phyloP scores from a whole-genome alignment of 805 yeast genomes.

The Candida cerambycidarum region DNA sequence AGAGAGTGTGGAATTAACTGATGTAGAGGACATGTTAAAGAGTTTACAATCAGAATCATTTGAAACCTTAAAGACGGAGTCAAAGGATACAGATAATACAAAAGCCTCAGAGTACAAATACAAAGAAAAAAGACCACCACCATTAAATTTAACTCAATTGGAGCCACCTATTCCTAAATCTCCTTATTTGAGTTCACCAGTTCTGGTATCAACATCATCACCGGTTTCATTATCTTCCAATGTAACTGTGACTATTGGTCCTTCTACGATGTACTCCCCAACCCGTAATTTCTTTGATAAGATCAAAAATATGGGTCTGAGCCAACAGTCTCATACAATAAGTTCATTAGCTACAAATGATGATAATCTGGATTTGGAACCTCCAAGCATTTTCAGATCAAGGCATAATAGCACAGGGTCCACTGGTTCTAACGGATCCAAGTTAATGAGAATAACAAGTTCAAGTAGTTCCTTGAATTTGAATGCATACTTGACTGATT shows the following conservation, averaged over 20 bases:
- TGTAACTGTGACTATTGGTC: constrained; percentile 35
- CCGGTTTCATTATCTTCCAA: constrained; percentile 25
- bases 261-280: constrained; percentile 41
- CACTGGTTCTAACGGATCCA: constrained; percentile 10
- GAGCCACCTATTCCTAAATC: not conserved
- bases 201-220: constrained; percentile 15
- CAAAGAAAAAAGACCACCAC: constrained; percentile 8
- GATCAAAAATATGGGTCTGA: constrained; percentile 20
- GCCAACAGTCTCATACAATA: constrained; percentile 32
- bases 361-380: constrained; percentile 30
- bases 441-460: constrained; percentile 35
- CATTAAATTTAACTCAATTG: constrained; percentile 4
- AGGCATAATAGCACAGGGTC: constrained; percentile 31
- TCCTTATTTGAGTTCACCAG: constrained; percentile 8
- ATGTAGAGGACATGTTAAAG: constrained; percentile 5
- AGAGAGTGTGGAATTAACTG: constrained; percentile 7
- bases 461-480: constrained; percentile 41
- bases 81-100: too few relatives aligned
- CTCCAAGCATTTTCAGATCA: constrained; percentile 36
- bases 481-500: constrained; percentile 42
- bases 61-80: too few relatives aligned
- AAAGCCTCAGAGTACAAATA: not conserved
- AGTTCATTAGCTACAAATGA: constrained; percentile 25
- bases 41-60: not conserved
- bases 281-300: constrained; percentile 34